Base-by-base conservation (phyloP, 768 basidiomycete genomes). In the Paxillus involutus region DNA sequence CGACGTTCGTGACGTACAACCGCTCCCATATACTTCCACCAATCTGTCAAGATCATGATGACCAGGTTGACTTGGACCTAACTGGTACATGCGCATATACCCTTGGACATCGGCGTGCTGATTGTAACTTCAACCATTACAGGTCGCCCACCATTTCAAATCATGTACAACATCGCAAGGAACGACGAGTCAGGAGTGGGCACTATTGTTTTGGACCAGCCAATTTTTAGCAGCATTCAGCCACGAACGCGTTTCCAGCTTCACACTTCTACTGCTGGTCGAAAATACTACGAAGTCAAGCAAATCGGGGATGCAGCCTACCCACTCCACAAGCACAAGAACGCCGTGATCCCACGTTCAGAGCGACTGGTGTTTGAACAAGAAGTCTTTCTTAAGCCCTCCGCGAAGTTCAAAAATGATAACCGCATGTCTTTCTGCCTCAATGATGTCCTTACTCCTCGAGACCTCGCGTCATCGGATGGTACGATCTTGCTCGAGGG, bases 101-200 rank as follows among this genome's bases (percentile, higher is more conserved):
- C 30, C 26, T n/a, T 1, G 10, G 42, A 35, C 35, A 35, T 35
- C 13, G 4, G 4, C 13, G 13, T 35, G 12, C n/a, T 36, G 2
- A 29, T 44, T 29, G 26, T 39, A 16, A 39, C 21, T 48, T 41
- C 29, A 33, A 56, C 46, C 13, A 24, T 45, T 12, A 32, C 61
- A 90, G 94, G 94, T 47, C 84, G 86, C 19, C 86, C 92, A n/a
- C 94, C 94, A 0, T 98, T 95, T 81, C 88, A 96, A 66, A 85
- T 96, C 57, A 87, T 83, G 80, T 97, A 95, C 70, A 89, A 91
- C 59, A 83, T 93, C 50, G 91, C 88, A 1, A 80, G 82, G 65
- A 79, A 85, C 48, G 79, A 75, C 49, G 88, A 86, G 9, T 74
- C 75, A 16, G 88, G 90, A 4, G 85, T 86, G 9, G 86, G 83